Base-by-base conservation (phyloP, 257 asterid genomes). In the Solanum corneliomulleri region DNA sequence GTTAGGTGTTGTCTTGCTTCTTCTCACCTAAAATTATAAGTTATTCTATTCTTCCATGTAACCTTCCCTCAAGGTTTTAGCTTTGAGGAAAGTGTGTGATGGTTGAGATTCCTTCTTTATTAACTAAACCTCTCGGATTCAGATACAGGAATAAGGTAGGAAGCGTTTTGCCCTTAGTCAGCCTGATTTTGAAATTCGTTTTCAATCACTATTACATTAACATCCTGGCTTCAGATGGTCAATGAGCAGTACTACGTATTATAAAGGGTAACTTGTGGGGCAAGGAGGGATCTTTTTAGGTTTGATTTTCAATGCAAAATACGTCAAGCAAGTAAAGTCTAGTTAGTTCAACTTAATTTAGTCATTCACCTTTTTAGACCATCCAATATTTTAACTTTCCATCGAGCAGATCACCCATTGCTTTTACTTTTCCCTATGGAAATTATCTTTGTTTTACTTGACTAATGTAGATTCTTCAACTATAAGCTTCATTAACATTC, bases 331-430 rank as follows among this genome's bases (percentile, higher is more conserved):
- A 80, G 85, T 49, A 85, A 80, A 84, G 75, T 85, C 49, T 47
- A 33, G 52, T 85, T n/a, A n/a, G n/a, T 33, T 89, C 77, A 88
- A 41, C 85, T 9, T 75, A 45, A 86, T 69, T 60, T 29, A 29
- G 21, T 69, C 75, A 69, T 23, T 87, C 91, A 77, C 68, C 86
- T 87, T 39, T 89, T 76, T 29, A 29, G 69, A 44, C 81, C 60
- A 44, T 83, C 77, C 44, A 83, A 78, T 66, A 68, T 84, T 89
- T 45, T 35, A 52, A 47, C 41, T 82, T 42, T 42, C 41, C 39
- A 81, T 86, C 69, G 86, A 84, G 49, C 86, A 85, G 91, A 82
- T 89, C 83, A 87, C 90, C 91, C 62, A 87, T 58, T 80, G 52
- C 76, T 82, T 85, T 62, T 87, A 81, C 87, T 60, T 88, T 85